phyloP scores from a whole-genome alignment of 345 rosid genomes.

The Triadica sebifera region DNA sequence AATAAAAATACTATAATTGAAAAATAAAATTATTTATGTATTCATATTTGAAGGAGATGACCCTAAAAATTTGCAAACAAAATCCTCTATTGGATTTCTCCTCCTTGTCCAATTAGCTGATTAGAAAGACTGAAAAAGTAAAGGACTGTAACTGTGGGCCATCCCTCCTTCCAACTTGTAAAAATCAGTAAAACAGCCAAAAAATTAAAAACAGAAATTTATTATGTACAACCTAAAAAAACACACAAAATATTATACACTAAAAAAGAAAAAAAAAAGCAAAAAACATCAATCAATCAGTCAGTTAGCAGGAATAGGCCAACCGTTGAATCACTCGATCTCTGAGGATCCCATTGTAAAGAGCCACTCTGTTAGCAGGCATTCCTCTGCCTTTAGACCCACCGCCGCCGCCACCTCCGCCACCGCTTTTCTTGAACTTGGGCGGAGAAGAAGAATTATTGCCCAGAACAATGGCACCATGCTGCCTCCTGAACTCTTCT shows the following conservation, averaged over 20 bases:
- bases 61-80: background rate
- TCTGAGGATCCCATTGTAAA: constrained; percentile 59
- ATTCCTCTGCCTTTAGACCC: constrained; percentile 31
- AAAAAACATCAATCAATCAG: too few relatives aligned
- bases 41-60: background rate
- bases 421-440: background rate
- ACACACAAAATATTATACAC: background rate
- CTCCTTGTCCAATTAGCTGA: constrained; percentile 2
- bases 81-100: background rate
- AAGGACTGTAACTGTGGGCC: too few relatives aligned
- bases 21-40: background rate
- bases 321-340: constrained; percentile 57
- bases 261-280: background rate
- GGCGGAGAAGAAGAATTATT: constrained; percentile 15
- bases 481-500: constrained; percentile 43
- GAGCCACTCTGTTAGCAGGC: constrained; percentile 68
- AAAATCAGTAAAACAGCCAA: too few relatives aligned
- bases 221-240: background rate
- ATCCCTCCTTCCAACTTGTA: too few relatives aligned
- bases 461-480: background rate
- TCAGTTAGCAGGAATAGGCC: constrained; percentile 41
- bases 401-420: background rate
- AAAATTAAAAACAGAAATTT: background rate
- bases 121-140: too few relatives aligned
- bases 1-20: too few relatives aligned